phyloP scores from a whole-genome alignment of 1,284 basidiomycete genomes.

The Gymnopus androsaceus region DNA sequence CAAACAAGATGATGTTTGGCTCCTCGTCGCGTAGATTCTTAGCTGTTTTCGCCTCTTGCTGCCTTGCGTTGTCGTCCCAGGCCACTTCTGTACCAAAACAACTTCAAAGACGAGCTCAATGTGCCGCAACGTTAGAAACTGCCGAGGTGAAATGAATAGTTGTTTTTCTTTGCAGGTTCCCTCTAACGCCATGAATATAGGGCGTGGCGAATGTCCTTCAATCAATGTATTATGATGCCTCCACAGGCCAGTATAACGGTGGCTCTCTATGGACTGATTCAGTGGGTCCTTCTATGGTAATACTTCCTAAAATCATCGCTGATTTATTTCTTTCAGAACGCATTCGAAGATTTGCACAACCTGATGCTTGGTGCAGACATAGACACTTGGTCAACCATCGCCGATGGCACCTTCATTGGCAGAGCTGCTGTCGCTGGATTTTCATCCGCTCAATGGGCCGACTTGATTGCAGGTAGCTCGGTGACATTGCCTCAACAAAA shows the following conservation, averaged over 20 bases:
- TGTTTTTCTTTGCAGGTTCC: background rate
- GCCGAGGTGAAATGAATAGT: constrained; percentile 28
- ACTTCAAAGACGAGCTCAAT: constrained; percentile 25
- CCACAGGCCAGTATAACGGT: constrained; percentile 40
- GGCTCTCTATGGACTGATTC: constrained; percentile 56
- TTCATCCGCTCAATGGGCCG: constrained; percentile 44
- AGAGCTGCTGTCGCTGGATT: constrained; percentile 39
- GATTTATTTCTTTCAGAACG: constrained; percentile 39
- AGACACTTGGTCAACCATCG: constrained; percentile 39
- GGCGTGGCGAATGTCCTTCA: constrained; percentile 44
- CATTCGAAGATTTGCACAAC: constrained; percentile 56
- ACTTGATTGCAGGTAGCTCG: too few relatives aligned
- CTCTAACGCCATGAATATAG: constrained; percentile 26
- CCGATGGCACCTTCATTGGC: constrained; percentile 46
- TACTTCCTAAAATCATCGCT: background rate
- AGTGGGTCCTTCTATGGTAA: constrained; percentile 31
- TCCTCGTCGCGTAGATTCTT: background rate
- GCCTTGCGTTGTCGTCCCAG: background rate
- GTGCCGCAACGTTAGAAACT: constrained; percentile 33
- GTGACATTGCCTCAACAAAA: too few relatives aligned
- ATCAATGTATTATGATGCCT: constrained; percentile 40
- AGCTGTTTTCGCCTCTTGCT: background rate
- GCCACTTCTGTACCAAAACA: background rate
- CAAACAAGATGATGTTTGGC: background rate
- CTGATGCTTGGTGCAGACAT: constrained; percentile 47